Evolutionary conservation across 2,329 filamentous ascomycete genomes (phyloP), one percentile per base, ranked within the genome.

Genomic region (Apiospora kogelbergensis): DNA sequence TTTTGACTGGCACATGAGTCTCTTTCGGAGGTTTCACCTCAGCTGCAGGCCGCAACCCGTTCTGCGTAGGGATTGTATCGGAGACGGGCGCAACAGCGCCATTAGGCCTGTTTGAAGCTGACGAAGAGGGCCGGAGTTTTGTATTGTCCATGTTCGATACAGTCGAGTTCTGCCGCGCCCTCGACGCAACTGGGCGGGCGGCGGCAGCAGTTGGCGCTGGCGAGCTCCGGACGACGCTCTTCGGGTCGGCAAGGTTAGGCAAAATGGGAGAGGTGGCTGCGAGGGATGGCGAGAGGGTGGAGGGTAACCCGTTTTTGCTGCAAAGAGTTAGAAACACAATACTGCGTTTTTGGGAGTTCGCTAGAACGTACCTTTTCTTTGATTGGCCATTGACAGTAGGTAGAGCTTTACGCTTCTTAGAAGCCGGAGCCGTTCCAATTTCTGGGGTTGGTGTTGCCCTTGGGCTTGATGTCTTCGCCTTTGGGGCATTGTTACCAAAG

Each of bases 91-190:
- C 79, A 69, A 73, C 77, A 74, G 79, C 83, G 68, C 86, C 87
- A 75, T 89, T 92, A 20, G 85, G 81, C 72, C 89, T 91, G 72
- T 84, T 90, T 3, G 90, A 88, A 13, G 88, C 83, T 2, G 89
- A 87, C 1, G 90, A 89, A 6, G 86, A 80, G 2, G 90, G 88
- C 44, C 88, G 84, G 70, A 84, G 80, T 68, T 85, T 84, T 68
- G 80, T 76, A 71, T 84, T 85, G 70, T 93, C 89, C 42, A 82
- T 82, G 66, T 80, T 82, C n/a, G 87, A 86, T 69, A 89, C 87
- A 68, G 88, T 86, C 20, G 92, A 93, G 76, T 92, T 95, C 77
- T 94, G 93, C 75, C 94, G 90, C 45, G 89, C 89, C 73, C 93
- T 89, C 6, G 91, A 89, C 6, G 91, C 90, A 66, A 88, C 85